Evolutionary conservation across 805 yeast species (phyloP).

Genomic region (Nakazawaea wickerhamii): DNA sequence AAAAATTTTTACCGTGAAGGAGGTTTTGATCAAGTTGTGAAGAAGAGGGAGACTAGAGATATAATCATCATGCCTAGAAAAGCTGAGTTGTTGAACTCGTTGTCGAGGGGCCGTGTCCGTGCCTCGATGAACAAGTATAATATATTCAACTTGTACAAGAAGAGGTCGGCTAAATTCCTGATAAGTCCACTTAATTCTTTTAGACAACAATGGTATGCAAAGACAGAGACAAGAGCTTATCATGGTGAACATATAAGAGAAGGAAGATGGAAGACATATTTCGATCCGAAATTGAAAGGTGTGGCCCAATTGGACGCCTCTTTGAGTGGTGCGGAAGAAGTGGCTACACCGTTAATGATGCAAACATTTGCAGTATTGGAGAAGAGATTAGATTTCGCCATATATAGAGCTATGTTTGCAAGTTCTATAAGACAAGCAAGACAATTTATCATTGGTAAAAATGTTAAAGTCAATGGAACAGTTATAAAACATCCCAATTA

Average conservation of each 20-base stretch:
- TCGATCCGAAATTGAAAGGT: conserved; percentile 67
- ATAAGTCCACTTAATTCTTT: conserved; percentile 55
- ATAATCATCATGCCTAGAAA: conserved; percentile 45
- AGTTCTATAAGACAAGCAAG: conserved; percentile 92
- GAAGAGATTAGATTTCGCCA: conserved; percentile 81
- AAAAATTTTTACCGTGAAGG: neutral
- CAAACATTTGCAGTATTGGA: conserved; percentile 89
- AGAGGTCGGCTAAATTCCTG: conserved; percentile 46
- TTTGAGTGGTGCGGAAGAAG: conserved; percentile 46
- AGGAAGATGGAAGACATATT: conserved; percentile 66
- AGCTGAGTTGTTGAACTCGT: conserved; percentile 49
- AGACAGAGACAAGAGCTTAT: conserved; percentile 87
- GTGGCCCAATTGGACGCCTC: conserved; percentile 89
- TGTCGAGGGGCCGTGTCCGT: conserved; percentile 68
- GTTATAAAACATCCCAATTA: conserved; percentile 73
- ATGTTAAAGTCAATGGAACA: conserved; percentile 83
- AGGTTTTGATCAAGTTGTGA: neutral
- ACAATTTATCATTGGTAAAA: conserved; percentile 73
- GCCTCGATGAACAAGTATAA: conserved; percentile 90
- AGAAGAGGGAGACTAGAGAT: conserved; percentile 2
- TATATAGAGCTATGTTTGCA: conserved; percentile 91
- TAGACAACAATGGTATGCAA: conserved; percentile 90
- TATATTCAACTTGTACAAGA: conserved; percentile 82
- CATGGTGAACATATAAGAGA: conserved; percentile 95
- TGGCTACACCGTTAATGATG: conserved; percentile 73